Evolutionary conservation across 352 stramenopile species (phyloP).

Genomic region (Aphanomyces stellatus): DNA sequence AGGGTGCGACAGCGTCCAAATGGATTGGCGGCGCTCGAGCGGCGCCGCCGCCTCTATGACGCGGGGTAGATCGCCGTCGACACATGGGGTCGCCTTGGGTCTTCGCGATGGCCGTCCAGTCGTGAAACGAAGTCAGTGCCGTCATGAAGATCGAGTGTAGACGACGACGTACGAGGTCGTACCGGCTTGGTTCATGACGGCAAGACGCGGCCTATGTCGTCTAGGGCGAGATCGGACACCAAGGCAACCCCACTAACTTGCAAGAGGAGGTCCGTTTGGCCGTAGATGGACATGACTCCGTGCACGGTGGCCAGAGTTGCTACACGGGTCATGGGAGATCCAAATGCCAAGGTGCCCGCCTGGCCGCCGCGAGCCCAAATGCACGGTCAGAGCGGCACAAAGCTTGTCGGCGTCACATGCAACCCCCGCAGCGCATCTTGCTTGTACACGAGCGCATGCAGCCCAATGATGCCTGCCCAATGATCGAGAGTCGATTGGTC

Average conservation of each 20-base stretch:
- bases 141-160: not conserved
- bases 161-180: too few species aligned
- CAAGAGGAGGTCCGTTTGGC: not conserved
- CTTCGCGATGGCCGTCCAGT: slow-evolving; percentile 36
- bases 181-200: not conserved
- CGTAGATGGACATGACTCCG: not conserved
- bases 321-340: not conserved
- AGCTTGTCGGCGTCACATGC: not conserved
- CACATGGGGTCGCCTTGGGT: slow-evolving; percentile 57
- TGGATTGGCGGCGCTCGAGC: slow-evolving; percentile 45
- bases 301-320: not conserved
- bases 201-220: not conserved
- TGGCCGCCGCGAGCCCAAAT: not conserved
- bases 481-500: too few species aligned
- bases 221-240: too few species aligned
- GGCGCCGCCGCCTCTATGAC: slow-evolving; percentile 40
- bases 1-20: slow-evolving; percentile 61
- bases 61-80: slow-evolving; percentile 67
- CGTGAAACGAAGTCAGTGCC: not conserved
- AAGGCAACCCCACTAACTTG: not conserved
- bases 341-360: not conserved
- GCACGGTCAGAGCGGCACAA: not conserved
- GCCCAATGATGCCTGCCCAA: not conserved
- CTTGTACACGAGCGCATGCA: not conserved
- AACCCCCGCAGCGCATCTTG: not conserved